These are phyloP conservation scores for Artemisia tridentata DNA, from an alignment of 129 eudicot species.

Conservation along the genomic window DNA sequence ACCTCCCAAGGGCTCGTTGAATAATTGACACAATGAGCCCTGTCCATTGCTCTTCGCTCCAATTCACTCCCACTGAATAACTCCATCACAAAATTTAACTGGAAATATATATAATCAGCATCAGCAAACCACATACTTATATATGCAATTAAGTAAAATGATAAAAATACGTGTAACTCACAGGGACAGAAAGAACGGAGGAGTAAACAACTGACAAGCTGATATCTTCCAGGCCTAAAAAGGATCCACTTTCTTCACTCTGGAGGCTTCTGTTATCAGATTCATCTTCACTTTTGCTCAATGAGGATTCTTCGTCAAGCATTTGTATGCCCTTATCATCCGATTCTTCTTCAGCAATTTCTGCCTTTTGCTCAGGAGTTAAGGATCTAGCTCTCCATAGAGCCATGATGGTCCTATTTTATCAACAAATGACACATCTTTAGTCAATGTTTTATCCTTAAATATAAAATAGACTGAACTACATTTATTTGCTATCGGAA, in stretches of 20 bases:
- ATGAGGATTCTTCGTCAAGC: conserved; percentile 62
- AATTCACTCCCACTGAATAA: conserved; percentile 73
- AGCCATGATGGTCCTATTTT: conserved; percentile 86
- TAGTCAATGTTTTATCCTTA: background rate
- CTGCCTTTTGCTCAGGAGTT: conserved; percentile 91
- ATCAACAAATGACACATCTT: conserved; percentile 17
- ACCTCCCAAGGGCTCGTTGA: conserved; percentile 88
- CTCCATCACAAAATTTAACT: conserved; percentile 88
- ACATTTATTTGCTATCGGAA: too few species aligned
- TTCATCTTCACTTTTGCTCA: conserved; percentile 57
- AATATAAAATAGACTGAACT: too few species aligned
- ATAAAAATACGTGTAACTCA: conserved; percentile 37
- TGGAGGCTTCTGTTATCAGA: conserved; percentile 54
- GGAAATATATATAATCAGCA: conserved; percentile 25
- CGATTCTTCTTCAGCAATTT: conserved; percentile 72
- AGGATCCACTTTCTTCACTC: conserved; percentile 84
- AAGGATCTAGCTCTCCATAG: conserved; percentile 92
- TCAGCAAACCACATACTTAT: background rate
- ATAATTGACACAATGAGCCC: conserved; percentile 82
- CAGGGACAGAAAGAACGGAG: conserved; percentile 79
- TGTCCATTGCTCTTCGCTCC: conserved; percentile 79
- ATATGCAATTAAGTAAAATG: background rate
- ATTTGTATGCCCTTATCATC: conserved; percentile 50
- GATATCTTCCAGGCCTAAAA: conserved; percentile 73
- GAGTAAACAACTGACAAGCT: conserved; percentile 66